Base-by-base conservation (phyloP, 1,139 yeast genomes). In the Barnettozyma hawaiiensis region DNA sequence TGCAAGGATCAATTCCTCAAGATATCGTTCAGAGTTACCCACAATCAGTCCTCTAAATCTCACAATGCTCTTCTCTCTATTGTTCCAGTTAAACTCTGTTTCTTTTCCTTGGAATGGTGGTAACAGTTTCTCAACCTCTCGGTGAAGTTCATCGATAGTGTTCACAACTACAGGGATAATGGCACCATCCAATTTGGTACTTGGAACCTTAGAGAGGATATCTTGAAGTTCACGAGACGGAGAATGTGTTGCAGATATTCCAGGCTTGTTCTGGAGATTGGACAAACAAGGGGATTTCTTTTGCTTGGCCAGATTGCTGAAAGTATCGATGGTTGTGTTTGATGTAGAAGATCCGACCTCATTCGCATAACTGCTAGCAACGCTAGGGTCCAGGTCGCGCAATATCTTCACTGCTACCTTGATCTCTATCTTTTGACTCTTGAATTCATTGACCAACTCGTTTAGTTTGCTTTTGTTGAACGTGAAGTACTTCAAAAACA, bases 51-150 rank as follows among this genome's bases (percentile, higher is more conserved):
- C 67, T 44, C 97, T 70, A 31, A 87, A 58, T 41, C 70, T 71
- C 2, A 73, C 55, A 3, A 89, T 73, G 44, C 67, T 67, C 44
- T 73, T 72, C 54, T 90, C 97, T 55, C 99, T 71, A 1, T 59
- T 55, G 21, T 70, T 65, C 99, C 99, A 92, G 58, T 92, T 92
- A 47, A 72, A 73, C 58, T 94, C 98, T 0, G 95, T 83, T 61
- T 94, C 98, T 54, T 82, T 87, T 2, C 81, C 82, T n/a, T 71
- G 73, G 56, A 92, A 86, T 5, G 70, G 65, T 0, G 63, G 47
- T 12, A 62, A 41, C 54, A 75, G 53, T 4, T 56, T 52, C 24
- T 67, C 71, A 19, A 75, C 49, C 29, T 68, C 67, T 19, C 59
- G 58, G 14, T 56, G 49, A 15, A 77, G 50, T 4, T 63, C 65